Conservation (phyloP, 805 yeast genomes). For the Zygosaccharomyces siamensis region DNA sequence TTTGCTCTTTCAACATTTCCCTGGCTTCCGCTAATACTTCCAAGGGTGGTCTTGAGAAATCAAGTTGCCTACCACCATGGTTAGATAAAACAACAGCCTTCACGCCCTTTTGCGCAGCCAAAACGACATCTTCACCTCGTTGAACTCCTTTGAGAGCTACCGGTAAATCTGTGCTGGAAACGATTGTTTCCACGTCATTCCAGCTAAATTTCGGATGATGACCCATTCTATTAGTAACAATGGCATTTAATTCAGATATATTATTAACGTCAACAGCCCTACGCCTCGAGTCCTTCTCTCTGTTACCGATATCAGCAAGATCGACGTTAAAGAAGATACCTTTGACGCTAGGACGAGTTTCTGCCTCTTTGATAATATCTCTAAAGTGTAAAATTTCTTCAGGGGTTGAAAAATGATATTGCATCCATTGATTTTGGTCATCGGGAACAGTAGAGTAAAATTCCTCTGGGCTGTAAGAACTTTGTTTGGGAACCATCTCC, state of each 20-base stretch:
- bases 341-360: constrained; percentile 37
- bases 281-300: constrained; percentile 46
- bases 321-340: constrained; percentile 54
- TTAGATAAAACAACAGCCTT: constrained; percentile 65
- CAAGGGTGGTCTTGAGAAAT: constrained; percentile 55
- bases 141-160: constrained; percentile 61
- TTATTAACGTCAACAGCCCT: constrained; percentile 21
- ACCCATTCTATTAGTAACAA: constrained; percentile 9
- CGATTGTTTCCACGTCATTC: constrained; percentile 33
- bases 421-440: constrained; percentile 44
- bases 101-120: constrained; percentile 54
- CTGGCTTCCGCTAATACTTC: constrained; percentile 55
- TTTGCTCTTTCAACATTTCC: constrained; percentile 39
- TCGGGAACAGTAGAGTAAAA: constrained; percentile 35
- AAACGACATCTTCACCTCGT: constrained; percentile 57
- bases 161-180: constrained; percentile 39
- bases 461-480: constrained; percentile 41
- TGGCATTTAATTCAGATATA: constrained; percentile 4
- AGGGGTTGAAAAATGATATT: constrained; percentile 43
- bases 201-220: constrained; percentile 31
- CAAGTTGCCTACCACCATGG: constrained; percentile 73
- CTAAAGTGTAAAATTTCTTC: constrained; percentile 27
- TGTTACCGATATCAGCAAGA: constrained; percentile 48
- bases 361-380: constrained; percentile 37
- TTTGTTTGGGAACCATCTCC: constrained; percentile 46